Conservation (phyloP, 1,284 basidiomycete species). For the Cutaneotrichosporon sp. region DNA sequence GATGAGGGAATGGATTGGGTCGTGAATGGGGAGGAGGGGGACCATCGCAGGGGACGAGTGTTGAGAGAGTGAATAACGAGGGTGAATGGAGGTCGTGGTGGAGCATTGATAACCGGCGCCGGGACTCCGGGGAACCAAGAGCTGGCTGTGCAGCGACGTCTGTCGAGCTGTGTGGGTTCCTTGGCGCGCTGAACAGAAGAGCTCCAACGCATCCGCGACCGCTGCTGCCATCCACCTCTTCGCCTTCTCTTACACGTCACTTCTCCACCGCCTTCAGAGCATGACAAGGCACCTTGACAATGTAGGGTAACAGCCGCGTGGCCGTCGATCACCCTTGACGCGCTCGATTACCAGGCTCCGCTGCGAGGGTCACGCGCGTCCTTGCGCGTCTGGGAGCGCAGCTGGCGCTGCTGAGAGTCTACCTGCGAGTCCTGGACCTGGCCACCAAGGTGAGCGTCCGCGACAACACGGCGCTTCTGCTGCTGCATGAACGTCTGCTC, state of each 20-base stretch:
- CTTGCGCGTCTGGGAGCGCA: constrained; percentile 49
- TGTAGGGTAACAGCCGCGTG: neutral
- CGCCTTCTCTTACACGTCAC: constrained; percentile 11
- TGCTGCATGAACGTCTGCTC: constrained; percentile 10
- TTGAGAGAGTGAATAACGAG: neutral
- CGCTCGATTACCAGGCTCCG: constrained; percentile 28
- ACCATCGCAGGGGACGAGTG: neutral
- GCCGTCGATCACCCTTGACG: neutral
- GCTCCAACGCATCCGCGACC: constrained; percentile 29
- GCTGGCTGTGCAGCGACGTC: constrained; percentile 28
- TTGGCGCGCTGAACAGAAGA: constrained; percentile 24
- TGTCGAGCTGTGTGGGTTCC: constrained; percentile 23
- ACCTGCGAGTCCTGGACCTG: constrained; percentile 24
- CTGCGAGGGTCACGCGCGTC: constrained; percentile 30
- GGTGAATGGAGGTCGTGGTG: constrained; percentile 10
- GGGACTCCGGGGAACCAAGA: constrained; percentile 21
- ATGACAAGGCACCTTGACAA: neutral
- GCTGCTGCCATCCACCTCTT: constrained; percentile 26
- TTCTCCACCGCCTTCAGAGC: constrained; percentile 7
- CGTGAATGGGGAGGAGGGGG: constrained; percentile 6
- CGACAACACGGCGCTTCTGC: constrained; percentile 23
- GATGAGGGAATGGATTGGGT: neutral
- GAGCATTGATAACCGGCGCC: constrained; percentile 23
- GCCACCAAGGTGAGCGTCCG: constrained; percentile 18
- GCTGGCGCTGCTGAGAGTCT: constrained; percentile 44